Evolutionary conservation across 495 filamentous ascomycete species (phyloP).

Genomic region (Xylaria telfairii): DNA sequence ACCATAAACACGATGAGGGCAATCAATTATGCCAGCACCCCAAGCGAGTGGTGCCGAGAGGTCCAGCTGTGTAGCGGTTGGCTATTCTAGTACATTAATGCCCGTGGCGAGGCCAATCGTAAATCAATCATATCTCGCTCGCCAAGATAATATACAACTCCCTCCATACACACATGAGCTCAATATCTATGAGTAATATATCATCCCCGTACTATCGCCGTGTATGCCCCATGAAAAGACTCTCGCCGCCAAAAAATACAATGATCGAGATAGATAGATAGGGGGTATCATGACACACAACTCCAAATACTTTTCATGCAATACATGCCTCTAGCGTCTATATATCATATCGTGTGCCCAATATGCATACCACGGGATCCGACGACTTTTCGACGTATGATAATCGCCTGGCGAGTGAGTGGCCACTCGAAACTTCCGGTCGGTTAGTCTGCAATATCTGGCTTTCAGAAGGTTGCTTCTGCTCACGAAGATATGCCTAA

Average conservation of each 20-base stretch:
- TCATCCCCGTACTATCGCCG: neutral
- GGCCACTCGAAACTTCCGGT: neutral
- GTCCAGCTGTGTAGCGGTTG: neutral
- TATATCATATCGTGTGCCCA: conserved; percentile 6
- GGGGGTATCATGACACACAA: conserved; percentile 19
- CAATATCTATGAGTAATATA: neutral
- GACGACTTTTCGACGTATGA: neutral
- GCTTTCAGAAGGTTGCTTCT: neutral
- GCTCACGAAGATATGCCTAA: neutral
- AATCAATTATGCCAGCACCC: neutral
- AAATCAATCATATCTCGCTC: neutral
- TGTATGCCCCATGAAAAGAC: conserved; percentile 10
- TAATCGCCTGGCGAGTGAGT: neutral
- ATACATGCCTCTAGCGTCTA: neutral
- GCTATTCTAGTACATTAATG: neutral
- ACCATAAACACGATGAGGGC: neutral
- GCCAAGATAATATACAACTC: conserved; percentile 14
- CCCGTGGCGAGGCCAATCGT: neutral
- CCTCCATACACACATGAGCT: neutral
- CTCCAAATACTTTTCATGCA: conserved; percentile 21
- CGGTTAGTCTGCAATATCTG: neutral
- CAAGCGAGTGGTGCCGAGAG: neutral
- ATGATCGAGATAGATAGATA: neutral
- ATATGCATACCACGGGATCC: neutral
- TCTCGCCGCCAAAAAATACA: conserved; percentile 6